Base-by-base conservation (phyloP, 176 grass and related monocot species). In the Avena insularis region DNA sequence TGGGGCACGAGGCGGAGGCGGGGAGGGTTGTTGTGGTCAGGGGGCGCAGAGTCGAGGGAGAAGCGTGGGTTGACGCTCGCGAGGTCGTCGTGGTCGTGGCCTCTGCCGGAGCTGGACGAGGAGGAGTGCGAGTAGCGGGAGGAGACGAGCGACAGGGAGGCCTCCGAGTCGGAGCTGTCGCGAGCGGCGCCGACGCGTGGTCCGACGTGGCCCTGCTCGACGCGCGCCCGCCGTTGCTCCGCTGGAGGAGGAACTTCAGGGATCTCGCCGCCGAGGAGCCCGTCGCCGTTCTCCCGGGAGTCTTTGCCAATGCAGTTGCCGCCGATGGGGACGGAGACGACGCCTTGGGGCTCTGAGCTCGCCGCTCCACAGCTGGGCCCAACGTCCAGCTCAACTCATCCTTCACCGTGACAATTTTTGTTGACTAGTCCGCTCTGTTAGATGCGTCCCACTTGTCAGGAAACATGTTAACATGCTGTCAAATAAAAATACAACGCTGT, bases 61-160 rank as follows among this genome's bases (percentile, higher is more conserved):
- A 92, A 89, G 33, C 93, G 90, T 1, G 93, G 92, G 36, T 85
- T n/a, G 77, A 65, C 23, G 64, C 2, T 31, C 0, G 3, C 15
- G 15, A 69, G 48, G 48, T 95, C 93, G 71, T 98, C 96, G 83
- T 92, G 87, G 47, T 98, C 93, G 85, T 85, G 92, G 54, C 87
- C 89, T 17, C 88, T 88, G 45, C 91, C 93, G 1, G 93, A 98
- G 3, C 63, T 66, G 0, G 95, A 95, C 0, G 95, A 95, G 0
- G 93, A 98, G 0, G 96, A 98, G 69, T 95, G 88, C 1, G 94
- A 94, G 60, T 93, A 87, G 65, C 93, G 92, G 79, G 96, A 93
- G 51, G 96, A 98, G 3, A 92, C 83, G 8, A 91, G 90, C 23
- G 91, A 88, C 0, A 90, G 88, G 1, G 91, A 90, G 0, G 85